Evolutionary conservation across 306 rosid genomes (phyloP), one percentile per base, ranked within the genome.

Genomic region (Malus domestica): DNA sequence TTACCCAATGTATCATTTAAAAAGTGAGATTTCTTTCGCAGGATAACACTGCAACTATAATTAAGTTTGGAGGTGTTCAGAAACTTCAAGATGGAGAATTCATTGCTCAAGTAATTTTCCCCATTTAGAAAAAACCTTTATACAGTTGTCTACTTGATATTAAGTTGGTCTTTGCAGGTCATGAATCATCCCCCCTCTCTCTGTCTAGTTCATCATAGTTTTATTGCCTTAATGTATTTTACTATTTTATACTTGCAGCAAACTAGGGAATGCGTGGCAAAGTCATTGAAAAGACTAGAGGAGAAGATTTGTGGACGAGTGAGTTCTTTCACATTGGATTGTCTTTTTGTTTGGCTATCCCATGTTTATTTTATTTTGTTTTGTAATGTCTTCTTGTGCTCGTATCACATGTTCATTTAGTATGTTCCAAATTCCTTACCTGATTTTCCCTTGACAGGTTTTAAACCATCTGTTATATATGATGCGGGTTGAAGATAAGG

Each of bases 251-350:
- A 45, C 46, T 69, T 82, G 74, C 82, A 92, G 96, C 93, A 89
- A 51, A 92, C 97, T 12, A 92, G 88, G 82, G 97, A 92, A 76
- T 92, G 96, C 73, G 93, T 90, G 64, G 89, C 91, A 70, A 92
- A 90, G 88, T 88, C 96, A 6, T 84, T 90, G 84, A 90, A 83
- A 84, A 84, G 97, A 86, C 83, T 92, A 83, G 93, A 84, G 84
- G 97, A 86, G 80, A 92, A 92, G 86, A 92, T 92, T 80, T 89
- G 84, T 76, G 89, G 88, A 40, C 86, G 87, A 45, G 97, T 92
- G 74, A 82, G 90, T 78, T 74, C 73, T 60, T 59, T 69, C 46
- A 58, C 70, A 60, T 42, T 42, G 27, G 4, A 42, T 20, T n/a
- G 38, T 62, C 52, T 18, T 46, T 45, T n/a, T 27, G 63, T 70